Conservation (phyloP, 2,329 filamentous ascomycete genomes). For the Fusarium drepaniforme region DNA sequence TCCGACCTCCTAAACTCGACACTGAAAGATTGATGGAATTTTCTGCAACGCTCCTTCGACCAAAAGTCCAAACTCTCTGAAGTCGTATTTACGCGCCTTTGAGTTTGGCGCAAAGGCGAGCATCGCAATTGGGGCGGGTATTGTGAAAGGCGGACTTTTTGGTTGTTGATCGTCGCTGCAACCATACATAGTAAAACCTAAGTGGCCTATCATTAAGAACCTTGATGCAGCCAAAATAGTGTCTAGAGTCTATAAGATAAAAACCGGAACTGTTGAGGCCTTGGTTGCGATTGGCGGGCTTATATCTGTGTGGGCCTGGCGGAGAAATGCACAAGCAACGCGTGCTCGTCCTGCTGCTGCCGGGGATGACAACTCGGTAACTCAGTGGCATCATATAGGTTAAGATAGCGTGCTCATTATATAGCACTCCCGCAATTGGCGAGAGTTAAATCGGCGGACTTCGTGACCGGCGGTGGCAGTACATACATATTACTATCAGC, state of each 20-base stretch:
- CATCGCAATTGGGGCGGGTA: not conserved
- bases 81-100: not conserved
- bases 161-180: not conserved
- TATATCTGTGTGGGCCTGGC: not conserved
- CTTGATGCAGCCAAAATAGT: not conserved
- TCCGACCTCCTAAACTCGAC: not conserved
- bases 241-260: not conserved
- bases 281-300: not conserved
- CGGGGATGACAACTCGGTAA: not conserved
- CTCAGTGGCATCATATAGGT: not conserved
- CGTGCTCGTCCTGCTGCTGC: not conserved
- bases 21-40: accelerated
- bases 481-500: too few relatives aligned
- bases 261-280: not conserved
- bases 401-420: not conserved
- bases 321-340: not conserved
- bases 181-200: not conserved
- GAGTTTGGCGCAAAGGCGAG: not conserved
- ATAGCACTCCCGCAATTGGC: not conserved
- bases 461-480: too few relatives aligned
- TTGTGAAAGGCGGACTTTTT: not conserved
- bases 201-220: not conserved
- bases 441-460: too few relatives aligned
- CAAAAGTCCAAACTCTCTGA: not conserved
- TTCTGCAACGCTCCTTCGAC: not conserved